Evolutionary conservation across 352 stramenopile species (phyloP).

Genomic region (Phytophthora podocarpi): DNA sequence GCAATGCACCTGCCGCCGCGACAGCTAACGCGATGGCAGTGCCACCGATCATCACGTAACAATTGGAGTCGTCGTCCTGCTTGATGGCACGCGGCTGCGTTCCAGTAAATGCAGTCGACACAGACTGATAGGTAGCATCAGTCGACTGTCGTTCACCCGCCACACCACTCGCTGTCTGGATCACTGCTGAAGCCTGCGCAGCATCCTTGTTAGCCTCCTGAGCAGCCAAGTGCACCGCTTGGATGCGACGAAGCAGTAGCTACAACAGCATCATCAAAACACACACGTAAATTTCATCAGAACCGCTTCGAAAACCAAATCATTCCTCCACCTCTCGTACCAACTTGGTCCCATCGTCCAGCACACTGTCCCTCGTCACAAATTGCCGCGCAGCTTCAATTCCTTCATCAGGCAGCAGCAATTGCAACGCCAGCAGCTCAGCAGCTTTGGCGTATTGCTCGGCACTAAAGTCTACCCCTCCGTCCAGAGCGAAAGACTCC

Average conservation of each 20-base stretch:
- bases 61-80: constrained; percentile 37
- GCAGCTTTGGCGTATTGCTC: constrained; percentile 36
- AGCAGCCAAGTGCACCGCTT: constrained; percentile 27
- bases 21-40: constrained; percentile 54
- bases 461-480: background rate
- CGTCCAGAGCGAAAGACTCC: constrained; percentile 9
- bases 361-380: constrained; percentile 39
- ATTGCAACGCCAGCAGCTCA: constrained; percentile 53
- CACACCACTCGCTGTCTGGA: background rate
- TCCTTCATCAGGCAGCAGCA: constrained; percentile 52
- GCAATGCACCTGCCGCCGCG: constrained; percentile 45
- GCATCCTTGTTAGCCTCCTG: constrained; percentile 17
- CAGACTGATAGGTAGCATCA: constrained; percentile 1
- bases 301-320: background rate
- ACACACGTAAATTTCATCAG: background rate
- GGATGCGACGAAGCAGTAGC: constrained; percentile 43
- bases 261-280: constrained; percentile 13
- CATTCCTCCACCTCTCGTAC: constrained; percentile 19
- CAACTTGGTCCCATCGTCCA: constrained; percentile 55
- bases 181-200: constrained; percentile 1
- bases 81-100: background rate
- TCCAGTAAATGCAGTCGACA: constrained; percentile 5
- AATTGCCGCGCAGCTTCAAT: constrained; percentile 37
- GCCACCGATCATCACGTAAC: constrained; percentile 53
- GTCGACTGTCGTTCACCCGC: constrained; percentile 3